Evolutionary conservation across 2,329 filamentous ascomycete species (phyloP), one percentile per base, ranked within the genome.

Genomic region (Monilinia aucupariae): DNA sequence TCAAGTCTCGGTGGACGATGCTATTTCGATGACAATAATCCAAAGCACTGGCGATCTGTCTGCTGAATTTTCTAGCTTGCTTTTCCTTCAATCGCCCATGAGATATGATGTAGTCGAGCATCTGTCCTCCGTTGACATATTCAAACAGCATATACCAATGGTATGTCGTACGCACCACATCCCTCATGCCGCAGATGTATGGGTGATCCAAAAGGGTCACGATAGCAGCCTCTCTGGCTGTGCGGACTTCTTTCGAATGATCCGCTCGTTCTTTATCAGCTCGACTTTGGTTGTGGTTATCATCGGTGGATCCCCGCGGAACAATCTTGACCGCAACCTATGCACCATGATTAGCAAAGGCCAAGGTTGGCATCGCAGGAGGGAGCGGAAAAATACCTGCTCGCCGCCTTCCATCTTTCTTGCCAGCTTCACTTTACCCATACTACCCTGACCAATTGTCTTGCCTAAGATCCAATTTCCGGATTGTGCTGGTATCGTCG

Each of bases 121-220:
- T 97, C 78, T 99, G 94, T 22, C 94, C 94, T 54, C 94, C 94
- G 74, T 99, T 97, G 76, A 99, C 94, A 75, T 94, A 97, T 78
- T 99, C 94, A 74, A 96, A 99, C 59, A 99, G 86, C 94, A 99
- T 99, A 77, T 99, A 99, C 94, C 94, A 99, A 77, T 99, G 94
- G 75, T 97, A 94, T 72, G 94, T 93, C 58, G 94, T 97, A 64
- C 92, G 88, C 63, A 97, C 89, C 32, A 97, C 92, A 77, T 99
- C 94, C 68, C 92, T 87, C 83, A 99, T 90, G 64, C 90, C 92
- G 75, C 94, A 97, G 64, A 99, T 96, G 74, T 96, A 96, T 17
- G 93, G 94, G 72, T 97, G 94, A 73, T 92, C 91, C 63, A 97
- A 84, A 54, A 99, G 85, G 32, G 91, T 96, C 67, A 97, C 93